Evolutionary conservation across 192 early-diverging fungal species (phyloP), one percentile per base, ranked within the genome.

Genomic region (Lobosporangium transversale): DNA sequence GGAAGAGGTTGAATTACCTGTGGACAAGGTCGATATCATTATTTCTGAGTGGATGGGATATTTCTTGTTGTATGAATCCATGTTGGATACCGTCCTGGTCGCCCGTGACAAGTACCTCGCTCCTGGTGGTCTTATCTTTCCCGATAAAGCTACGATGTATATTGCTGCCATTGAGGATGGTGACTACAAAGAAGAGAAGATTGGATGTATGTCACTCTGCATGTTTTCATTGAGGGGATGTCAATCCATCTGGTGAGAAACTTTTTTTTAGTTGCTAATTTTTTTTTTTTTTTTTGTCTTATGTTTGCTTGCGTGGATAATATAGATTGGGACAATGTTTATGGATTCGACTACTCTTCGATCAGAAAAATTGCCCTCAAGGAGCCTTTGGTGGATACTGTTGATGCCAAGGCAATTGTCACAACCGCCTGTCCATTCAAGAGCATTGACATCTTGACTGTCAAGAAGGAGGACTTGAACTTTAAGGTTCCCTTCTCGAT

Each of bases 31-130:
- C 14, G 94, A 96, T 52, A 89, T 94, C 31, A 94, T 96, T 68
- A 86, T 96, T 9, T 93, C 92, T 2, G 94, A 96, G 71, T 96
- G 94, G 94, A 96, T 96, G 94, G 94, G 94, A 14, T 95, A 95
- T 79, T 95, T 95, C 69, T 83, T 95, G 24, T 78, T 96, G 30
- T 96, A 90, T 79, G 94, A 96, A 75, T 91, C 91, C 57, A 96
- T 96, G 94, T 81, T 96, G 57, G 94, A 96, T 74, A 93, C 93
- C 2, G 94, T 96, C 20, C 78, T 96, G 27, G 85, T 87, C 27
- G 94, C 94, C 6, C 86, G 94, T 52, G 92, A 96, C 81, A 84
- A 88, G 63, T 94, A 87, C 84, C 80, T 96, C 10, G 86, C 76
- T 52, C 60, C 68, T n/a, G 68, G 78, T 26, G 81, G 86, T 79